Percentiles rank a stretch among this genome's conserved stretches.
phyloP scores from a whole-genome alignment of 805 yeast species.

The Zygoascus ofunaensis region DNA sequence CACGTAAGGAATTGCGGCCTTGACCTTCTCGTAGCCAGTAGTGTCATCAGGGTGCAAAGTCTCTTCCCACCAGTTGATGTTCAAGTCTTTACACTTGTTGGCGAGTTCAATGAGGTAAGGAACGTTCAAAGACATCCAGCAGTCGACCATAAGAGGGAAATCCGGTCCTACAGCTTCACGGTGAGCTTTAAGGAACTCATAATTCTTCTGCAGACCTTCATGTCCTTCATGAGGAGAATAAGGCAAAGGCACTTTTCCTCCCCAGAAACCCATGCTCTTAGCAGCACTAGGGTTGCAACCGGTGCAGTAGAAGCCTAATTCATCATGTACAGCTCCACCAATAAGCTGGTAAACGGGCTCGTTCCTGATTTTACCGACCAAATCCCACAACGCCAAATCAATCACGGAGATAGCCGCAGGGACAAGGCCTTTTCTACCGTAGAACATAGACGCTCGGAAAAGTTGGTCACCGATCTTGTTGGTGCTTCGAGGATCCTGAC shows the following conservation, averaged over 20 bases:
- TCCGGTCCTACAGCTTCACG: constrained; percentile 42
- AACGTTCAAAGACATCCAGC: constrained; percentile 44
- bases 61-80: constrained; percentile 47
- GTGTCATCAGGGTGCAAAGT: constrained; percentile 44
- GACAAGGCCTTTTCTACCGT: constrained; percentile 43
- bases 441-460: constrained; percentile 42
- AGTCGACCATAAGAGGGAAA: constrained; percentile 46
- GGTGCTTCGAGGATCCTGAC: constrained; percentile 40
- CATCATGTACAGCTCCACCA: constrained; percentile 42
- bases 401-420: constrained; percentile 41
- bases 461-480: constrained; percentile 41
- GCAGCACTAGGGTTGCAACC: constrained; percentile 42
- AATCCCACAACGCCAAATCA: constrained; percentile 44
- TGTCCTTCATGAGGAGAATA: constrained; percentile 45
- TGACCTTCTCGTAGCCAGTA: constrained; percentile 39
- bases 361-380: constrained; percentile 40
- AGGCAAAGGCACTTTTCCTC: constrained; percentile 45
- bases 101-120: constrained; percentile 40
- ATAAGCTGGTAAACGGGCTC: constrained; percentile 46
- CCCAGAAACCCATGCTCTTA: constrained; percentile 44
- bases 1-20: constrained; percentile 39
- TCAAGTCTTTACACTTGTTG: constrained; percentile 35
- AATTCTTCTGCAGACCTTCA: constrained; percentile 37
- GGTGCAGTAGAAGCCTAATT: constrained; percentile 41
- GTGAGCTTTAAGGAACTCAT: constrained; percentile 37